Evolutionary conservation across 179 eudicot species (phyloP).

Genomic region (Spinacia oleracea): DNA sequence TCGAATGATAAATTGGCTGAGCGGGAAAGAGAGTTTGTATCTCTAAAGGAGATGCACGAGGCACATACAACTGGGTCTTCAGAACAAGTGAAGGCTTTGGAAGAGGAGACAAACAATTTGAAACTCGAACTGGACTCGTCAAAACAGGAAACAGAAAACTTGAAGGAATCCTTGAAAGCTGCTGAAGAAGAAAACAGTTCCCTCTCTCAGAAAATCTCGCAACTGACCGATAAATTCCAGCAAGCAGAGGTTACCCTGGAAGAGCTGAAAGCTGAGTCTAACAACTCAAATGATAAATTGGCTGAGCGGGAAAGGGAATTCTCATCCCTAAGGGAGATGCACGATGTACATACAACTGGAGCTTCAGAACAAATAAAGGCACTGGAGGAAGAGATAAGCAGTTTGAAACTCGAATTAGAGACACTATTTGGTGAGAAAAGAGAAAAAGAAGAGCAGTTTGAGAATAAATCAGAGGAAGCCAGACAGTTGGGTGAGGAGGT

Average conservation of each 20-base stretch:
- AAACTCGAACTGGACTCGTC: constrained; percentile 27
- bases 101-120: constrained; percentile 23
- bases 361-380: constrained; percentile 34
- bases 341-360: constrained; percentile 25
- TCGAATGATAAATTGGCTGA: constrained; percentile 34
- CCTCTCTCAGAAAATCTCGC: constrained; percentile 21
- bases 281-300: constrained; percentile 32
- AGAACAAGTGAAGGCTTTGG: constrained; percentile 33
- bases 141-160: constrained; percentile 28
- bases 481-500: constrained; percentile 46
- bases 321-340: constrained; percentile 27
- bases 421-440: constrained; percentile 35
- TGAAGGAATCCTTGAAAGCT: constrained; percentile 21
- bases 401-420: constrained; percentile 41
- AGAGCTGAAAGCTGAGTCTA: constrained; percentile 28
- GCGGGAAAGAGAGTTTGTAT: constrained; percentile 25
- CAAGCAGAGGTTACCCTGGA: constrained; percentile 23
- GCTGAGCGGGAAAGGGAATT: constrained; percentile 28
- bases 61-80: constrained; percentile 24
- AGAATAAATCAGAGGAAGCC: constrained; percentile 46
- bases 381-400: constrained; percentile 28
- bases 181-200: constrained; percentile 27
- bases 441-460: constrained; percentile 41
- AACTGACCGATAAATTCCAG: constrained; percentile 20
- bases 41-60: constrained; percentile 26